phyloP scores from a whole-genome alignment of 768 basidiomycete species.

The Amanita thiersii region DNA sequence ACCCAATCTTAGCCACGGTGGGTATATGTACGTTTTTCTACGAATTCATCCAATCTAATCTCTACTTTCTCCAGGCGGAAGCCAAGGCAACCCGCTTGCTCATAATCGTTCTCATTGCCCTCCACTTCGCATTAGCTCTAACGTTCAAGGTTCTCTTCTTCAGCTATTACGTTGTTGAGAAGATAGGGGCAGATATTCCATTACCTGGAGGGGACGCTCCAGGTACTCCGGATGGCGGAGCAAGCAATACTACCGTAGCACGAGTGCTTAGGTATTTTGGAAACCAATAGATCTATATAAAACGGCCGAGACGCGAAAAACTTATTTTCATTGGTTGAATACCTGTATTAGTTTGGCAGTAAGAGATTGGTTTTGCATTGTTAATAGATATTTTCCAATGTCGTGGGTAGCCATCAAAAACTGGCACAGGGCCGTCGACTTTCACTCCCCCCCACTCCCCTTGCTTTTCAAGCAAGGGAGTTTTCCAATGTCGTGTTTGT shows the following conservation, averaged over 20 bases:
- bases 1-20: slow-evolving; percentile 82
- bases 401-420: too few relatives aligned
- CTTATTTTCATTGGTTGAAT: too few relatives aligned
- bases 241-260: slow-evolving; percentile 2
- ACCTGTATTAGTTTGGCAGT: too few relatives aligned
- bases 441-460: too few relatives aligned
- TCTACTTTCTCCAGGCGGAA: slow-evolving; percentile 51
- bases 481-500: too few relatives aligned
- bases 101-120: slow-evolving; percentile 61
- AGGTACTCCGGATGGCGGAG: not conserved
- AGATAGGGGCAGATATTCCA: slow-evolving; percentile 32
- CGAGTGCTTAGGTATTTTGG: not conserved
- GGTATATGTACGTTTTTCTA: slow-evolving; percentile 19
- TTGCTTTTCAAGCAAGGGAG: too few relatives aligned
- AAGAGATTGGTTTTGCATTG: too few relatives aligned
- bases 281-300: not conserved
- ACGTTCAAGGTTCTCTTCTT: slow-evolving; percentile 77
- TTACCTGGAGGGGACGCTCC: slow-evolving; percentile 32
- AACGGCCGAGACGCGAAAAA: not conserved
- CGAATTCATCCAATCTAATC: not conserved
- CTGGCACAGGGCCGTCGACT: too few relatives aligned
- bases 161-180: slow-evolving; percentile 40
- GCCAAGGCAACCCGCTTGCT: slow-evolving; percentile 80
- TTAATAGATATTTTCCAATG: too few relatives aligned
- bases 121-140: slow-evolving; percentile 78